phyloP scores from a whole-genome alignment of 305 asterid genomes.

The Fraxinus angustifolia region DNA sequence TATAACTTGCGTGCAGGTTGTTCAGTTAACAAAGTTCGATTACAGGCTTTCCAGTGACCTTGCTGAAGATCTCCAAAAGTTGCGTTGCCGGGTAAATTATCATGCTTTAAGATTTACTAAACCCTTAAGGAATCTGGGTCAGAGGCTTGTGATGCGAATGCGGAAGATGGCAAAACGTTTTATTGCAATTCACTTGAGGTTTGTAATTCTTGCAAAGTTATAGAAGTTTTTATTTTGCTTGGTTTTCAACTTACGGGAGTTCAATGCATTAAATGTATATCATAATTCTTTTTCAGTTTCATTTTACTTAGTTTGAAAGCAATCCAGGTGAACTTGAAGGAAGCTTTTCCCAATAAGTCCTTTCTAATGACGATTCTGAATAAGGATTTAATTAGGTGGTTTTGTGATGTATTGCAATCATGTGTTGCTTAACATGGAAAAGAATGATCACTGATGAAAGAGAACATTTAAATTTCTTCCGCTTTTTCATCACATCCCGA shows the following conservation, averaged over 20 bases:
- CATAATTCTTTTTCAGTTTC: background rate
- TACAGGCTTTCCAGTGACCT: slow-evolving; percentile 27
- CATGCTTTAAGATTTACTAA: slow-evolving; percentile 30
- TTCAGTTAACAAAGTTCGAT: slow-evolving; percentile 31
- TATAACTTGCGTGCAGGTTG: slow-evolving; percentile 18
- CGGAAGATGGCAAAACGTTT: slow-evolving; percentile 21
- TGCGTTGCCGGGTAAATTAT: slow-evolving; percentile 31
- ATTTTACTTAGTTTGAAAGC: background rate
- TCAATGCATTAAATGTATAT: background rate
- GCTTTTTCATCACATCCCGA: background rate
- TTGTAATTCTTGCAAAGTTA: background rate
- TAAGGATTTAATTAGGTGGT: background rate
- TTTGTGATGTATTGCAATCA: background rate
- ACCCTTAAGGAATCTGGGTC: slow-evolving; percentile 25
- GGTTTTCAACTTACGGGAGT: background rate
- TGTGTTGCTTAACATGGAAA: background rate
- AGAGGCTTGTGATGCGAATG: slow-evolving; percentile 26
- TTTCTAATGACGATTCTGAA: background rate
- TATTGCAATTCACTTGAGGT: slow-evolving; percentile 29
- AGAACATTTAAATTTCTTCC: background rate
- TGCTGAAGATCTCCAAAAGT: slow-evolving; percentile 26
- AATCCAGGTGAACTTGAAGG: background rate
- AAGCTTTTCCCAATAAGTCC: background rate
- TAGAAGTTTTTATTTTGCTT: background rate
- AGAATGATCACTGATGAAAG: background rate